Percentiles rank a stretch among this genome's conserved stretches.
phyloP scores from a whole-genome alignment of 225 moss, liverwort and hornwort species.

The Anthoceros angustus region DNA sequence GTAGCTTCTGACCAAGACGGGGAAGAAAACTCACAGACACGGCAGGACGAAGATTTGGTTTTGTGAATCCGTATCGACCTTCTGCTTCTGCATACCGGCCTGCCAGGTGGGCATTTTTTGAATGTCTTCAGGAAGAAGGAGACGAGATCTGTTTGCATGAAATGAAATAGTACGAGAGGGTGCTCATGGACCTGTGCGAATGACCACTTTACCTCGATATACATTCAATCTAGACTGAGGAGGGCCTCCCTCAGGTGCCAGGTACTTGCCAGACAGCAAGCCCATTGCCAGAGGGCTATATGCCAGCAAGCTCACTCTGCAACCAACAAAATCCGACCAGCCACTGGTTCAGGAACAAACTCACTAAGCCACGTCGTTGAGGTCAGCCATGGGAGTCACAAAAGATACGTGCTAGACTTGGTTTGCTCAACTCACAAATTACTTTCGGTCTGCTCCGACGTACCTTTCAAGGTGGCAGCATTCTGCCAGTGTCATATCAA shows the following conservation, averaged over 20 bases:
- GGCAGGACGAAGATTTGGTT: conserved; percentile 50
- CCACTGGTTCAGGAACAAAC: too few relatives aligned
- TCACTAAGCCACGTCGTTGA: too few relatives aligned
- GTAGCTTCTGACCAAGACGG: not conserved
- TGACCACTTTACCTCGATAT: conserved; percentile 38
- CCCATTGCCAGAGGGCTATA: conserved; percentile 88
- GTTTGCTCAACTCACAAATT: not conserved
- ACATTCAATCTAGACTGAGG: conserved; percentile 50
- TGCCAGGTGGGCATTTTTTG: conserved; percentile 6
- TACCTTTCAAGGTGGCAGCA: conserved; percentile 70
- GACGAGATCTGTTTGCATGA: not conserved
- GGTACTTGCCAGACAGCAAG: conserved; percentile 59
- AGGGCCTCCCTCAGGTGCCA: conserved; percentile 31
- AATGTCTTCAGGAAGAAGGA: not conserved
- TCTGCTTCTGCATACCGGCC: conserved; percentile 74
- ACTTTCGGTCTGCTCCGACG: not conserved
- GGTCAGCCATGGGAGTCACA: too few relatives aligned
- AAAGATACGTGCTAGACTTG: not conserved
- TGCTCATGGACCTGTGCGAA: not conserved
- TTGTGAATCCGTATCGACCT: conserved; percentile 48
- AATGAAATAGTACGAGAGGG: not conserved
- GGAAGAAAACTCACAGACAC: conserved; percentile 28
- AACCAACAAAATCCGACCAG: conserved; percentile 6
- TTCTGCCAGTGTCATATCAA: conserved; percentile 70
- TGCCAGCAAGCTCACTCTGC: conserved; percentile 57